phyloP scores from a whole-genome alignment of 768 basidiomycete genomes.

The Calocera viscosa region DNA sequence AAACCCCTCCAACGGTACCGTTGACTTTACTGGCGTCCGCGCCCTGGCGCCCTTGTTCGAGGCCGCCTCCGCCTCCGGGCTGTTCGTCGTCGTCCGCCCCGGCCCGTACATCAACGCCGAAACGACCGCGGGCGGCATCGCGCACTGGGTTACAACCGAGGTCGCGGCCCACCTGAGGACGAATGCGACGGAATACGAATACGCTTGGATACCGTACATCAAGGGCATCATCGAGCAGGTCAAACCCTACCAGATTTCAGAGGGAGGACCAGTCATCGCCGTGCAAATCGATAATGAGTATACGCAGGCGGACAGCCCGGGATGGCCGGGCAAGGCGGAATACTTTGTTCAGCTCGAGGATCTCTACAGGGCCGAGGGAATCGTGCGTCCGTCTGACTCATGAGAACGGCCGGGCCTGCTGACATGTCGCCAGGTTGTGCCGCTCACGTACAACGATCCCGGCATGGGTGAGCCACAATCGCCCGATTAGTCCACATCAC shows the following conservation, averaged over 20 bases:
- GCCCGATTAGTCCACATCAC: neutral
- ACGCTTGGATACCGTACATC: conserved; percentile 62
- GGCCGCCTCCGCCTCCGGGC: conserved; percentile 56
- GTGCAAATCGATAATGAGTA: conserved; percentile 59
- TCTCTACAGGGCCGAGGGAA: conserved; percentile 41
- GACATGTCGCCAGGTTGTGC: conserved; percentile 31
- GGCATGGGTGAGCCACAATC: conserved; percentile 27
- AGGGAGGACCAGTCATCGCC: conserved; percentile 61
- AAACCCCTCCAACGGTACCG: conserved; percentile 58
- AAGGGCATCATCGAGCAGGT: conserved; percentile 50
- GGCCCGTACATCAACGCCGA: conserved; percentile 74
- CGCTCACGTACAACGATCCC: conserved; percentile 64
- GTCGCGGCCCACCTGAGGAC: conserved; percentile 59
- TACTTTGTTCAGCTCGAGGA: conserved; percentile 54
- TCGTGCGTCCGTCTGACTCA: conserved; percentile 24
- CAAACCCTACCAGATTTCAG: conserved; percentile 50
- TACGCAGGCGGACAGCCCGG: conserved; percentile 33
- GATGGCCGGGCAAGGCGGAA: conserved; percentile 30
- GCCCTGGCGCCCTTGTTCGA: conserved; percentile 59
- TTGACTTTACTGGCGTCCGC: conserved; percentile 62
- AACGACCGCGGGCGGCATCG: conserved; percentile 62
- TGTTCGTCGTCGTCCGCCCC: conserved; percentile 70
- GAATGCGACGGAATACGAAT: conserved; percentile 55
- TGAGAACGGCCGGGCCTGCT: no score
- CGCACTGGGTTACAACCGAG: conserved; percentile 57